These are phyloP conservation scores for Colletotrichum musae DNA, from an alignment of 2,329 filamentous ascomycete species.

Conservation along the genomic window DNA sequence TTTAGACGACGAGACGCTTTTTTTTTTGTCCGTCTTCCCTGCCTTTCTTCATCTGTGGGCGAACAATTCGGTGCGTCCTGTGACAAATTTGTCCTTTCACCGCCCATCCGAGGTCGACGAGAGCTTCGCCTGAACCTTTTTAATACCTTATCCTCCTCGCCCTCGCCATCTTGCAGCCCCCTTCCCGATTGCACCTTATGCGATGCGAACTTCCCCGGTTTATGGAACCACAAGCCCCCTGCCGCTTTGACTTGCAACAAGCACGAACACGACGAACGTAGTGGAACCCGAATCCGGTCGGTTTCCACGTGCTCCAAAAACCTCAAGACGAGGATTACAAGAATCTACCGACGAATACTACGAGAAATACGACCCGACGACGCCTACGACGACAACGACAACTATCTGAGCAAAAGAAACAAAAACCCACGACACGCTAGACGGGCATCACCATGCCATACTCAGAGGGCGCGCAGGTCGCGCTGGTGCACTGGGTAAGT, in stretches of 20 bases:
- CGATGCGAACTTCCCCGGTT: slow-evolving; percentile 30
- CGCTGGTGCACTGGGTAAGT: slow-evolving; percentile 70
- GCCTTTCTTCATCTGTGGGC: slow-evolving; percentile 30
- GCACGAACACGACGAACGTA: slow-evolving; percentile 29
- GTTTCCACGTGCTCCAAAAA: slow-evolving; percentile 33
- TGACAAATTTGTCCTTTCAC: slow-evolving; percentile 24
- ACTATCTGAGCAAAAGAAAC: background rate
- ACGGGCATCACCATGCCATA: slow-evolving; percentile 54
- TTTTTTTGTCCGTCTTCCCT: slow-evolving; percentile 10
- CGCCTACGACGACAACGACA: slow-evolving; percentile 12
- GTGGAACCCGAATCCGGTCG: slow-evolving; percentile 33
- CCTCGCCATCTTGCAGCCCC: background rate
- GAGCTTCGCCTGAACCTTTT: slow-evolving; percentile 25
- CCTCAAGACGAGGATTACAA: slow-evolving; percentile 1
- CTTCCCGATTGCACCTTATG: slow-evolving; percentile 14
- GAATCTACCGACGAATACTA: slow-evolving; percentile 3
- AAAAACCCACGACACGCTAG: slow-evolving; percentile 17
- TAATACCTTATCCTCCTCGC: slow-evolving; percentile 27
- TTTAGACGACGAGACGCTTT: slow-evolving; percentile 24
- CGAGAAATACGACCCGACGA: slow-evolving; percentile 13
- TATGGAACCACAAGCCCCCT: slow-evolving; percentile 37
- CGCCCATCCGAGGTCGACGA: slow-evolving; percentile 21
- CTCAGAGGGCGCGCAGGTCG: slow-evolving; percentile 62
- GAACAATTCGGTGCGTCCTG: slow-evolving; percentile 15
- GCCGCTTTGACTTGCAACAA: slow-evolving; percentile 37